phyloP scores from a whole-genome alignment of 2,329 filamentous ascomycete genomes.

The Penicillium verrucosum region DNA sequence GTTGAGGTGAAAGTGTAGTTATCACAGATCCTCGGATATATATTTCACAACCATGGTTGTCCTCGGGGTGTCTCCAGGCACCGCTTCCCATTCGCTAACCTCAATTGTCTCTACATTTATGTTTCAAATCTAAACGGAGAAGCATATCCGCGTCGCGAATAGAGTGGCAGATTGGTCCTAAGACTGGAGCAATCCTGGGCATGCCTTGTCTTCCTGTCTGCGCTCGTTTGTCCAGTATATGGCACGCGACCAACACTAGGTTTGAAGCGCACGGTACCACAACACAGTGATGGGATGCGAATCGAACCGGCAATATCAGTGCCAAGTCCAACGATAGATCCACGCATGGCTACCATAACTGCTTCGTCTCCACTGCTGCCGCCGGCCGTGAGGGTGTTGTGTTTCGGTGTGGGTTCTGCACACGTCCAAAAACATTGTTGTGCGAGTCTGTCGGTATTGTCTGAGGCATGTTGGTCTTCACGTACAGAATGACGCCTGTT shows the following conservation, averaged over 20 bases:
- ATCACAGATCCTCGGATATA: background rate
- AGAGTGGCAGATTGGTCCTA: conserved; percentile 16
- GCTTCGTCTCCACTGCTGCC: conserved; percentile 32
- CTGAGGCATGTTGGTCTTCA: conserved; percentile 31
- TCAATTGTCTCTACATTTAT: background rate
- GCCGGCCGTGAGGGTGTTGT: conserved; percentile 17
- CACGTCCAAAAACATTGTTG: conserved; percentile 24
- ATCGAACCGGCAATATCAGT: conserved; percentile 36
- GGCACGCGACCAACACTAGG: conserved; percentile 29
- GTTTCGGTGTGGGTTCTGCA: conserved; percentile 21
- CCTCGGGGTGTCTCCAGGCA: background rate
- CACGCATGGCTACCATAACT: conserved; percentile 32
- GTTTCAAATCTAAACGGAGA: background rate
- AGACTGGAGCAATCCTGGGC: conserved; percentile 10
- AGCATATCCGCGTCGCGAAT: conserved; percentile 10
- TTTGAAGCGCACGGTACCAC: conserved; percentile 34
- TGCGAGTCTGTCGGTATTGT: conserved; percentile 26
- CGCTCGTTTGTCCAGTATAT: conserved; percentile 22
- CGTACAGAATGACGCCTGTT: conserved; percentile 25
- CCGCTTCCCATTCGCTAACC: background rate
- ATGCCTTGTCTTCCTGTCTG: conserved; percentile 19
- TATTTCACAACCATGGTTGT: background rate
- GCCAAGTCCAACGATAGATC: conserved; percentile 31
- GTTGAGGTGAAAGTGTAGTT: background rate
- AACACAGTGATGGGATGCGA: conserved; percentile 33